Evolutionary conservation across 495 filamentous ascomycete species (phyloP), one percentile per base, ranked within the genome.

Genomic region (Podospora fimiseda): DNA sequence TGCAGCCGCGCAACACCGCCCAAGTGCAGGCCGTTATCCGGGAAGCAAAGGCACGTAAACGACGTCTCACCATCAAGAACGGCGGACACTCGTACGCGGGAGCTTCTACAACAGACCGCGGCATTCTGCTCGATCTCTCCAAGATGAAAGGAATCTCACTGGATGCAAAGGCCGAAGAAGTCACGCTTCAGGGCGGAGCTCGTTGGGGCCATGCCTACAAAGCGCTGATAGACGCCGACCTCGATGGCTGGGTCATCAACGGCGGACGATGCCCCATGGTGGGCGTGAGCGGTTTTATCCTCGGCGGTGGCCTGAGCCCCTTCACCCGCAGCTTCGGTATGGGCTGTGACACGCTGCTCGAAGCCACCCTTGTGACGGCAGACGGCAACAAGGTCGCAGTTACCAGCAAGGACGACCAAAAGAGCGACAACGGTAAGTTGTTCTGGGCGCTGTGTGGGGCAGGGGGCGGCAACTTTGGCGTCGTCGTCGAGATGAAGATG

Each of bases 361-460:
- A 59, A 11, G 59, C 33, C 1, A 62, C 59, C 9, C 3, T 62
- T 0, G 59, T 62, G 0, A 58, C 49, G 2, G 45, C 27, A 5
- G 27, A 33, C 27, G 27, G 27, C 27, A 11, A 33, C 5, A 11
- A 6, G 6, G 27, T 33, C 27, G 11, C 27, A 11, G 27, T 33
- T 11, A 33, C 5, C 6, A 11, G 11, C 27, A 65, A 58, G 13
- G 59, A 72, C 23, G 66, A 77, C 44, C 43, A 56, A 18, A 70
- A 78, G 48, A 41, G 6, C 6, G 13, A 14, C 13, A n/a, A 41
- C 6, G 39, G 39, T n/a, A 14, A 41, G 14, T 65, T 79, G 14
- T 79, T 77, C 43, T 70, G 71, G 63, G 78, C 74, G 2, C 60
- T 84, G 7, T 68, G 75, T 19, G 78, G 79, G 9, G 78, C 78